A percentile compares a stretch with the other conserved stretches of the same genome.
These are phyloP conservation scores for Brassica carinata DNA, from an alignment of 345 rosid species.

Conservation along the genomic window DNA sequence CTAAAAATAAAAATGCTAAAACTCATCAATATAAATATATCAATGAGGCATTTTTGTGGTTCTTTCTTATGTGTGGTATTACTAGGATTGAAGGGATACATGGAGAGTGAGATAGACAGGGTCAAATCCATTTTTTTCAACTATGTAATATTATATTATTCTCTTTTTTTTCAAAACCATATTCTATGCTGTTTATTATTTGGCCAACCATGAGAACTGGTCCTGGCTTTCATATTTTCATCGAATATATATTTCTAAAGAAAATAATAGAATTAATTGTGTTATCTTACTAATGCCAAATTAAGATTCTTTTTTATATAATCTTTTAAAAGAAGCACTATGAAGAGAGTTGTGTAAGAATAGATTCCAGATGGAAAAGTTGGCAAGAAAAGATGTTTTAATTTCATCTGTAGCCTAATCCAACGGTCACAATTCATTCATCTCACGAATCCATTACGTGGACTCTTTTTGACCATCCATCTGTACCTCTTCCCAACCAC, in stretches of 20 bases:
- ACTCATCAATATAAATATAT: not conserved
- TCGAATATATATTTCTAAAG: constrained; percentile 5
- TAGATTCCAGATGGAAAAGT: constrained; percentile 42
- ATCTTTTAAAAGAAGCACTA: constrained; percentile 12
- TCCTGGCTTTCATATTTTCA: constrained; percentile 20
- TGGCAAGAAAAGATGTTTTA: constrained; percentile 28
- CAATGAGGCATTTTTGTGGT: not conserved
- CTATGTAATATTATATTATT: constrained; percentile 1
- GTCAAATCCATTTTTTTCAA: constrained; percentile 2
- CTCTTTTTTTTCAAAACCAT: not conserved
- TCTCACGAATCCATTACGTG: constrained; percentile 32
- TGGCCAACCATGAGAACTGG: constrained; percentile 37
- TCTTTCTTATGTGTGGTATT: constrained; percentile 2
- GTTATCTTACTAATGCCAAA: constrained; percentile 22
- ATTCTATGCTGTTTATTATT: constrained; percentile 28
- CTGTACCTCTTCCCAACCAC: constrained; percentile 22
- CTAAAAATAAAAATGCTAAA: not conserved
- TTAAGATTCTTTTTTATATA: constrained; percentile 26
- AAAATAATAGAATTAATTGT: constrained; percentile 5
- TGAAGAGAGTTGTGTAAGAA: constrained; percentile 40
- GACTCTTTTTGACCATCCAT: not conserved
- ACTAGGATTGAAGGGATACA: not conserved
- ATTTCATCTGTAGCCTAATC: constrained; percentile 14
- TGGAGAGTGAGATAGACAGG: no score
- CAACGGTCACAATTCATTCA: constrained; percentile 2